Evolutionary conservation across 176 grass and related monocot species (phyloP), one percentile per base, ranked within the genome.

Genomic region (Dendrocalamus sinicus): DNA sequence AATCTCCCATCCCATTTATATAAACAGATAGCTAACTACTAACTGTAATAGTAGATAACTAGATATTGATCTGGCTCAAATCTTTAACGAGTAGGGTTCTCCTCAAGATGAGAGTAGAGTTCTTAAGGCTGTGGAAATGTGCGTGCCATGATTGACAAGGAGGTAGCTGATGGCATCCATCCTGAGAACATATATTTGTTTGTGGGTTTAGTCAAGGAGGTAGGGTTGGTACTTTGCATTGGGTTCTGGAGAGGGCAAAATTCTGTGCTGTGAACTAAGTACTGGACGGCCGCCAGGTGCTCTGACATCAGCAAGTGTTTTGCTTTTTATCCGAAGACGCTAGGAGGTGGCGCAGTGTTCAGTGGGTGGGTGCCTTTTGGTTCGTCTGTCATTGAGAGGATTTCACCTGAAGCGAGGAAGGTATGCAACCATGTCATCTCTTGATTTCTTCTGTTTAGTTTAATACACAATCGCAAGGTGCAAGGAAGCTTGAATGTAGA

Each of bases 131-230:
- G 93, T 98, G 71, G 80, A 95, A 94, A 92, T 53, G 93, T 98
- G 57, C 96, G 95, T 80, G 84, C 91, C 12, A 95, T 94, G 90
- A 98, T 98, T 83, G 90, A 98, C 76, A 94, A 79, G 64, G 91
- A 95, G 76, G 78, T 95, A 20, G 84, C 88, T 4, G 85, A 62
- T 54, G 93, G 93, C 45, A 86, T 94, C 67, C 91, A 82, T 85
- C 93, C 93, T 46, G 86, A 92, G 79, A 95, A 94, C 77, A 87
- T 94, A 86, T 95, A 86, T 95, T 94, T 84, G 74, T 98, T 15
- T 95, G 91, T 84, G 96, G 96, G 50, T 98, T 98, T 85, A 95
- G 90, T 35, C 96, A 95, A 84, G 88, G 96, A 86, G 91, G 93
- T 94, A 70, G 24, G 32, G 11, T 61, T 66, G 45, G 0, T 45